Evolutionary conservation across 306 rosid species (phyloP), one percentile per base, ranked within the genome.

Genomic region (Cyclanthera cordifolia): DNA sequence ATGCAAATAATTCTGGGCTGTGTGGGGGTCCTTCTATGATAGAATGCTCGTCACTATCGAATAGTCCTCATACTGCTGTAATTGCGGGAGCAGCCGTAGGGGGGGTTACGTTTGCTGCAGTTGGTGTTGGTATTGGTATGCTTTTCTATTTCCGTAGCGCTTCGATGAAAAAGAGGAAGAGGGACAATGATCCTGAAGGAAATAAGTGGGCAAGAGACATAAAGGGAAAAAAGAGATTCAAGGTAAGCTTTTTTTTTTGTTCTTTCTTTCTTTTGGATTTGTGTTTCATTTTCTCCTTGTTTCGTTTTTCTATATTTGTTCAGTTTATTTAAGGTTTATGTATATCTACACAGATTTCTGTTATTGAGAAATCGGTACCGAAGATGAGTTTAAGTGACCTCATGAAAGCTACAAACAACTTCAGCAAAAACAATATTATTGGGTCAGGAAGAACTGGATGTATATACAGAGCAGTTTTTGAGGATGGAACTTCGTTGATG

Each of bases 321-420:
- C 41, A 7, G 46, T 49, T 67, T 67, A 25, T 49, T 25, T 8
- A 51, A 32, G 41, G 57, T 47, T 28, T 8, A 7, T 24, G 12
- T 48, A 49, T 24, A 63, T 41, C 1, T 63, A 39, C 39, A 52
- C 64, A 93, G 98, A 96, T 89, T 70, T 93, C 95, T 41, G 70
- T 86, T 88, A 87, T 93, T 74, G 95, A 84, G 82, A 87, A 87
- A 79, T 84, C 95, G 19, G 51, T 93, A 61, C 66, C 89, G 16
- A 93, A 93, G 79, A 87, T 87, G 96, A 93, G 80, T 72, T 75
- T 93, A 85, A 79, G 85, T 57, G 98, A 93, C 83, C 96, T 93
- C 74, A 82, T 93, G 95, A 87, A 85, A 86, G 96, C 98, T 64
- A 93, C 96, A 23, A 82, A 83, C 85, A 86, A 41, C 86, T 93